These are phyloP conservation scores for Pilasporangium apinafurcum DNA, from an alignment of 352 stramenopile genomes.

Conservation along the genomic window DNA sequence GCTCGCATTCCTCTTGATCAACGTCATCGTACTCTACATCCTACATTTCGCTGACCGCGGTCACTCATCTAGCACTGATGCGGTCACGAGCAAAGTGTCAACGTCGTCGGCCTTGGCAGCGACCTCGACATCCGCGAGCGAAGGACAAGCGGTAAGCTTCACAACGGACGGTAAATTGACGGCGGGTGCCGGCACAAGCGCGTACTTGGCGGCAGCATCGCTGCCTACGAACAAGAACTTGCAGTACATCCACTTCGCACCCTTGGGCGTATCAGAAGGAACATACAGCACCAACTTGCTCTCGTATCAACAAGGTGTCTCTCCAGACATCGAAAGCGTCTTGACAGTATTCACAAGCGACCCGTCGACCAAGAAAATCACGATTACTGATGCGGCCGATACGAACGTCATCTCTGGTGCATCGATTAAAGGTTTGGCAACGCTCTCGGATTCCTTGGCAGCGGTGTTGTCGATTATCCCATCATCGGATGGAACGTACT, in stretches of 20 bases:
- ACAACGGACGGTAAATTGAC: conserved; percentile 32
- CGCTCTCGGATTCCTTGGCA: conserved; percentile 50
- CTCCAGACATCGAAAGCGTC: conserved; percentile 28
- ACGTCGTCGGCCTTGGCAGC: conserved; percentile 2
- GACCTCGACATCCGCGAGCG: conserved; percentile 11
- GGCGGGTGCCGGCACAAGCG: conserved; percentile 60
- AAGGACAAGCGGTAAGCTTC: conserved; percentile 67
- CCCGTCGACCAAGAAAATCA: conserved; percentile 35
- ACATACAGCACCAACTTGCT: conserved; percentile 47
- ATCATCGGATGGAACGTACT: conserved; percentile 23
- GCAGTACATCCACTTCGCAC: conserved; percentile 57
- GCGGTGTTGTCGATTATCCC: conserved; percentile 47
- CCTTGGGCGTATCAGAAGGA: conserved; percentile 32
- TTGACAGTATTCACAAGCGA: conserved; percentile 45
- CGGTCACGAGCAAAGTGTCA: conserved; percentile 30
- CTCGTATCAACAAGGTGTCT: conserved; percentile 46
- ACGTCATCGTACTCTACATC: conserved; percentile 81
- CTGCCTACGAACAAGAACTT: conserved; percentile 39
- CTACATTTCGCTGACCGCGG: conserved; percentile 72
- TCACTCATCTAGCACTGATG: conserved; percentile 12
- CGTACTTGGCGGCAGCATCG: conserved; percentile 47
- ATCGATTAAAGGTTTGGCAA: conserved; percentile 54
- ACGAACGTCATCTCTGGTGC: conserved; percentile 44
- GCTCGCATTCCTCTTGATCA: conserved; percentile 61
- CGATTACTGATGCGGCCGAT: conserved; percentile 24